Percentiles rank a stretch among this genome's conserved stretches.
These are phyloP conservation scores for Diaporthe caulivora DNA, from an alignment of 2,329 filamentous ascomycete species.

Conservation along the genomic window DNA sequence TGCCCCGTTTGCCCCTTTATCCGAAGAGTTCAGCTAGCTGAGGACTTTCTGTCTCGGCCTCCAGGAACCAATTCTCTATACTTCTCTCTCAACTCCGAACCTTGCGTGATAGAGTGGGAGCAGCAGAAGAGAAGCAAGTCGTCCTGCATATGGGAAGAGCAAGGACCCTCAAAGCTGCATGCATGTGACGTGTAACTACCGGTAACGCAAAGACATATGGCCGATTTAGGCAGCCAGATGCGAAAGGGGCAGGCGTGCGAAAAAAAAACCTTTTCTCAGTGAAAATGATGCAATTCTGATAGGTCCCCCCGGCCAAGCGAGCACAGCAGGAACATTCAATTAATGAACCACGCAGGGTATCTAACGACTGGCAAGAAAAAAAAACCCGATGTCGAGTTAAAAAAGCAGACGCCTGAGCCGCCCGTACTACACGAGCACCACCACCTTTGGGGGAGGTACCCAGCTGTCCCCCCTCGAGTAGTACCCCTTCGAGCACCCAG, in stretches of 20 bases:
- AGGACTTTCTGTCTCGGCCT: background rate
- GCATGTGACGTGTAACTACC: background rate
- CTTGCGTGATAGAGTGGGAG: background rate
- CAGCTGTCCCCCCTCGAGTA: no score
- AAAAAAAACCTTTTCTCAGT: background rate
- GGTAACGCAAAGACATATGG: background rate
- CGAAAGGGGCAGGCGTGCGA: background rate
- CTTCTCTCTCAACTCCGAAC: background rate
- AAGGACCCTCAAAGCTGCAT: background rate
- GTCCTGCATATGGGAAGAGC: background rate
- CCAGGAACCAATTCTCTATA: background rate
- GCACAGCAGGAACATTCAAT: slow-evolving; percentile 2
- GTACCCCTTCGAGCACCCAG: background rate
- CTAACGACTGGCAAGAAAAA: background rate
- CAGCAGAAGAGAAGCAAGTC: background rate
- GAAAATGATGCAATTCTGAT: background rate
- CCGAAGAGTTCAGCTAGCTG: background rate
- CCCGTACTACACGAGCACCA: background rate
- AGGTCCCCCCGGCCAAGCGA: background rate
- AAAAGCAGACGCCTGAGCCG: background rate
- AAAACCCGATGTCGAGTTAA: background rate
- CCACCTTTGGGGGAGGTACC: background rate
- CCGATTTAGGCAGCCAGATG: background rate
- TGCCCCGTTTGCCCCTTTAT: background rate
- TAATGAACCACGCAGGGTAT: slow-evolving; percentile 12